Base-by-base conservation (phyloP, 768 basidiomycete genomes). In the Flagelloscypha sp. region DNA sequence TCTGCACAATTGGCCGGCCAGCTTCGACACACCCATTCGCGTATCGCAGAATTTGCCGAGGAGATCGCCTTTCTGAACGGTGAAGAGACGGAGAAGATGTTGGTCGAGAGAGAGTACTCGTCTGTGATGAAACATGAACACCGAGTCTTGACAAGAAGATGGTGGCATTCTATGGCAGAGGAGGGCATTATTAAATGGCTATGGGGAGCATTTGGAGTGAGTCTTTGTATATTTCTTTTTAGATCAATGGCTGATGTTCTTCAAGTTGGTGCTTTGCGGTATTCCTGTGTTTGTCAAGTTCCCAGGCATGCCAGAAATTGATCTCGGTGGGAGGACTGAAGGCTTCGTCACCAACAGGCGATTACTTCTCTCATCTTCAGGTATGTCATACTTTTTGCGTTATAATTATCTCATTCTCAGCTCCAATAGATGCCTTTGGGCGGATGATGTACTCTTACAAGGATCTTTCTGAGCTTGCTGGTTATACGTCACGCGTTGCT, bases 361-460 rank as follows among this genome's bases (percentile, higher is more conserved):
- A 15, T 70, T 95, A 24, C 61, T 95, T 7, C 61, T 95, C 11
- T 92, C 88, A n/a, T 76, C 88, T 3, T 86, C 84, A 40, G 83
- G 83, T 77, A 41, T 42, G 62, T 37, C 13, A 9, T 16, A 21
- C 7, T 36, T 22, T n/a, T 27, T 4, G 17, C 21, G 6, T 44
- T 35, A 9, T 21, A 12, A 30, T 28, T 35, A 22, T 40, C 30
- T 12, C 6, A 24, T 29, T 36, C 24, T 22, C 15, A 27, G 12
- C 18, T 42, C 45, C 17, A 22, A 39, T 13, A 76, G 94, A 98
- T 62, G 94, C 94, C 1, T 85, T 97, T 47, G 92, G 92, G 21
- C 76, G 93, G 13, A 79, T 95, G 19, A 90, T 98, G 88, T 94
- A 93, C 55, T 90, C 88, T 3, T 97, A 95, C 65, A 97, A 95